These are phyloP conservation scores for Claviceps sp. DNA, from an alignment of 2,329 filamentous ascomycete genomes.

Conservation along the genomic window DNA sequence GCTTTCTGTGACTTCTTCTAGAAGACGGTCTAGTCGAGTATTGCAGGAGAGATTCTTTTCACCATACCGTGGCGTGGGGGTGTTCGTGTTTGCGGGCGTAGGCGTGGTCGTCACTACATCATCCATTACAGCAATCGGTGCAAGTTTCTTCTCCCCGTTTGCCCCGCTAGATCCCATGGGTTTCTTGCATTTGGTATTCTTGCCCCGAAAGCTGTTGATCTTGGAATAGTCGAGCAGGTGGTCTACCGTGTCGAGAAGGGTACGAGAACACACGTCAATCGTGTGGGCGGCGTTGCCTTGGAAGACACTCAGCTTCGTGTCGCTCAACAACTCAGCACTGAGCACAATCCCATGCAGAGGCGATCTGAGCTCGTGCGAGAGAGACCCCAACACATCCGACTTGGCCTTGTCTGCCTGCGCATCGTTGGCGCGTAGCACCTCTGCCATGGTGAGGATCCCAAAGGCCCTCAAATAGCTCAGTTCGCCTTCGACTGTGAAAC, in stretches of 20 bases:
- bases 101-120: background rate
- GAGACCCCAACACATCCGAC: conserved; percentile 43
- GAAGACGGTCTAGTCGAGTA: conserved; percentile 24
- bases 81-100: background rate
- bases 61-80: conserved; percentile 2
- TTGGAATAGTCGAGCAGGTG: conserved; percentile 42
- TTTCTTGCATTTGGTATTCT: background rate
- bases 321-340: conserved; percentile 36
- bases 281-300: conserved; percentile 34
- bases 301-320: conserved; percentile 32
- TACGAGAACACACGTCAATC: conserved; percentile 36
- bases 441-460: conserved; percentile 40
- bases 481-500: conserved; percentile 32
- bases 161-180: background rate
- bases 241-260: conserved; percentile 39
- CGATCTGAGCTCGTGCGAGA: conserved; percentile 47
- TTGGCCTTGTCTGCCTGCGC: conserved; percentile 32
- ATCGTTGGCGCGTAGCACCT: conserved; percentile 33
- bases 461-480: conserved; percentile 38
- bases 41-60: conserved; percentile 10
- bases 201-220: conserved; percentile 27
- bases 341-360: conserved; percentile 47
- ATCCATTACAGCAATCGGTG: background rate
- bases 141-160: background rate
- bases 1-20: conserved; percentile 33